Percentiles rank a stretch among this genome's conserved stretches.
These are phyloP conservation scores for Erythrophleum ivorense DNA, from an alignment of 331 rosid species.

Conservation along the genomic window DNA sequence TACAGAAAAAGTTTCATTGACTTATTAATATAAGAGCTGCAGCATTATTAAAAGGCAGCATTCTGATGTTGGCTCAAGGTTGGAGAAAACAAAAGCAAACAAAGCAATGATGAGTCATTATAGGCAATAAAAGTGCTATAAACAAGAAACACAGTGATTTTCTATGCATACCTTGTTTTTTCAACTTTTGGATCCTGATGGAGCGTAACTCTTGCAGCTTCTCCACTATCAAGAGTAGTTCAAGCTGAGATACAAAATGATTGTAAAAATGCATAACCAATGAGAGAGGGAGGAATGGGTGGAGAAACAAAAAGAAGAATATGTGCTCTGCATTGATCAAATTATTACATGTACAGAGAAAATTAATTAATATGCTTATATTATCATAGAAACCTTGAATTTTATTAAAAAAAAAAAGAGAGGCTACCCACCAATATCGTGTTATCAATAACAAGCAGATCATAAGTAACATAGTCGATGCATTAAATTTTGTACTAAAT, in stretches of 20 bases:
- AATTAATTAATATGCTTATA: background rate
- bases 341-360: background rate
- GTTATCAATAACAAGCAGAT: background rate
- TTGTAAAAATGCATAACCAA: constrained; percentile 28
- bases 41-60: background rate
- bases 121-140: constrained; percentile 28
- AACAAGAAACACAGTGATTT: constrained; percentile 28
- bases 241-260: constrained; percentile 61
- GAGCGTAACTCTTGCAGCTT: constrained; percentile 85
- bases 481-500: too few species aligned
- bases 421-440: background rate
- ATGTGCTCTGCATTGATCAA: background rate
- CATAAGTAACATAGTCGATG: background rate
- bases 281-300: constrained; percentile 15
- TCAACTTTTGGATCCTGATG: constrained; percentile 80
- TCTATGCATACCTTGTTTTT: constrained; percentile 70
- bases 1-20: constrained; percentile 9
- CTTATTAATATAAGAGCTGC: background rate
- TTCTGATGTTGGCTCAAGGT: constrained; percentile 1
- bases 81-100: constrained; percentile 35
- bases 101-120: background rate
- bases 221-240: constrained; percentile 76
- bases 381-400: constrained; percentile 1
- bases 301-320: constrained; percentile 19
- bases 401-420: background rate